Evolutionary conservation across 768 basidiomycete genomes (phyloP).

Genomic region (Trametes cubensis): DNA sequence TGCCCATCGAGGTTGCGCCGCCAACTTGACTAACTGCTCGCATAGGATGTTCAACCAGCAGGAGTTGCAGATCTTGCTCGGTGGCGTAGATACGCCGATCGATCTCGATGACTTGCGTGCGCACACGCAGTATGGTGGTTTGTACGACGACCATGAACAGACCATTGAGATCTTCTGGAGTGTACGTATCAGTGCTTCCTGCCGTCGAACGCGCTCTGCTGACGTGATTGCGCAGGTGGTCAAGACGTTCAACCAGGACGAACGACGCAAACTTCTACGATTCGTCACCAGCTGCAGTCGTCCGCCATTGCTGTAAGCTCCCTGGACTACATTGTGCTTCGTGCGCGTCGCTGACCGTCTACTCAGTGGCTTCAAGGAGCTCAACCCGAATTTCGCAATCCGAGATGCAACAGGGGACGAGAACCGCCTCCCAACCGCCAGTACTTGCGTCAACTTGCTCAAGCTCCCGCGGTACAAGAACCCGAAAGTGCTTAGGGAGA

Average conservation of each 20-base stretch:
- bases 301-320: conserved; percentile 78
- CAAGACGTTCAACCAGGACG: conserved; percentile 75
- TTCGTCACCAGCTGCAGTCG: conserved; percentile 94
- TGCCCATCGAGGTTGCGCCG: not conserved
- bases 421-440: conserved; percentile 69
- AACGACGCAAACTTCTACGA: conserved; percentile 74
- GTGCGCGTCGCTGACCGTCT: not conserved
- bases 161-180: conserved; percentile 87
- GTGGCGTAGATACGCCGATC: conserved; percentile 83
- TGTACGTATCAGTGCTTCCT: conserved; percentile 43
- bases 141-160: conserved; percentile 68
- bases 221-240: conserved; percentile 56
- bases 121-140: conserved; percentile 83
- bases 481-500: conserved; percentile 65
- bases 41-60: conserved; percentile 95
- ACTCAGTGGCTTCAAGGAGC: conserved; percentile 77
- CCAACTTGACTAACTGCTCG: not conserved
- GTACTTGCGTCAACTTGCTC: conserved; percentile 90
- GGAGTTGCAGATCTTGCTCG: conserved; percentile 89
- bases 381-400: conserved; percentile 87
- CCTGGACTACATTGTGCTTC: not conserved
- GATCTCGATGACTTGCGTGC: conserved; percentile 78
- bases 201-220: not conserved
- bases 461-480: conserved; percentile 80
- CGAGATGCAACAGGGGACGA: conserved; percentile 78